These are phyloP conservation scores for Hygrocybe coccinea DNA, from an alignment of 768 basidiomycete species.

Conservation along the genomic window DNA sequence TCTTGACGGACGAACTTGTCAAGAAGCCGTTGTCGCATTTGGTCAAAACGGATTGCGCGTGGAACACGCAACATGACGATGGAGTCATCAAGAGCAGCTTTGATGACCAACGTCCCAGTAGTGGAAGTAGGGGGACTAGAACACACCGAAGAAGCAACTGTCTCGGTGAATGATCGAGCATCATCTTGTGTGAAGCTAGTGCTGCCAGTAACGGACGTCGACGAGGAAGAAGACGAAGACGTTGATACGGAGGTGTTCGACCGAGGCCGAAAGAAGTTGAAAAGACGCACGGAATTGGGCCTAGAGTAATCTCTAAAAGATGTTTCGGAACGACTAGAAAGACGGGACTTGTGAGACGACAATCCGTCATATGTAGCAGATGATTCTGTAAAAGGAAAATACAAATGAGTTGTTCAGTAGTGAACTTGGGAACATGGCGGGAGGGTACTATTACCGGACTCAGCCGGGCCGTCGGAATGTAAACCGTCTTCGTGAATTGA, in stretches of 20 bases:
- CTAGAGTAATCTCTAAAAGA: background rate
- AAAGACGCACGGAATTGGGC: slow-evolving; percentile 14
- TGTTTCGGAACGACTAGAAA: too few species aligned
- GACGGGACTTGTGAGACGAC: too few species aligned
- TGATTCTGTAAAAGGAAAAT: too few species aligned
- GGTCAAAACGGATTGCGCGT: slow-evolving; percentile 42
- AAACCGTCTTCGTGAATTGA: too few species aligned
- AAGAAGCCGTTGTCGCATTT: slow-evolving; percentile 53
- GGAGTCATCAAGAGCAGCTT: slow-evolving; percentile 57
- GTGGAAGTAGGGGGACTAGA: background rate
- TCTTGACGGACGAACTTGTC: slow-evolving; percentile 64
- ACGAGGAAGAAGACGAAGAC: background rate
- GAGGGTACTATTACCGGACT: slow-evolving; percentile 32
- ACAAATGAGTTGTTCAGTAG: too few species aligned
- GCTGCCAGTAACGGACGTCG: slow-evolving; percentile 10
- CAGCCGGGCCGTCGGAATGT: slow-evolving; percentile 23
- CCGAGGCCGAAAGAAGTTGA: slow-evolving; percentile 26
- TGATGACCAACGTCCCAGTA: slow-evolving; percentile 43
- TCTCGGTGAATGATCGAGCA: background rate
- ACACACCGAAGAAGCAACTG: slow-evolving; percentile 22
- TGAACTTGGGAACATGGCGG: too few species aligned
- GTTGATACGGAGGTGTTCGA: background rate
- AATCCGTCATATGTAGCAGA: too few species aligned
- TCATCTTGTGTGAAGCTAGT: background rate
- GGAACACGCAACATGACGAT: slow-evolving; percentile 60